phyloP scores from a whole-genome alignment of 805 yeast genomes.

The Hanseniaspora taiwanica region DNA sequence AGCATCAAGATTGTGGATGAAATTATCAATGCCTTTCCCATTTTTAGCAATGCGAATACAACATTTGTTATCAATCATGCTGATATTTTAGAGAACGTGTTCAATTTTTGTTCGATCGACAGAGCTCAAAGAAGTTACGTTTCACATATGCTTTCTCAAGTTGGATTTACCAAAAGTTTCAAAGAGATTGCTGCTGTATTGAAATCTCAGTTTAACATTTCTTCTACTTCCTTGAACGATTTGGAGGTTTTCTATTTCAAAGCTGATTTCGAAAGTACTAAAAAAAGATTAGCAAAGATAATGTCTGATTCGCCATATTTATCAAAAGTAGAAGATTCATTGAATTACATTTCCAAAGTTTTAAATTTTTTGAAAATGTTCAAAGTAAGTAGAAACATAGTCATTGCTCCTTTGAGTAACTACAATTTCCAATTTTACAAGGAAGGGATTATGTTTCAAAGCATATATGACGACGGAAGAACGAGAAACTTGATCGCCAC shows the following conservation, averaged over 20 bases:
- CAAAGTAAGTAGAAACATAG: slow-evolving; percentile 44
- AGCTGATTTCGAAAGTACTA: slow-evolving; percentile 53
- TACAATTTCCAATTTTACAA: slow-evolving; percentile 69
- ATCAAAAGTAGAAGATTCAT: slow-evolving; percentile 45
- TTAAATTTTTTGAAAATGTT: slow-evolving; percentile 39
- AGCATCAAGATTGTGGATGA: slow-evolving; percentile 74
- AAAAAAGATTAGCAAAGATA: slow-evolving; percentile 45
- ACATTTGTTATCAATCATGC: slow-evolving; percentile 64
- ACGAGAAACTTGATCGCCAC: slow-evolving; percentile 51
- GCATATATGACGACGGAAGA: slow-evolving; percentile 49
- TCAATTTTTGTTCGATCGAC: slow-evolving; percentile 72
- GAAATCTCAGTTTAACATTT: slow-evolving; percentile 55
- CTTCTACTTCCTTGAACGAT: slow-evolving; percentile 73
- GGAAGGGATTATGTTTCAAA: slow-evolving; percentile 82
- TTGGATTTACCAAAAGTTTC: slow-evolving; percentile 54
- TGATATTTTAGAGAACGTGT: slow-evolving; percentile 60
- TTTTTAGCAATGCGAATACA: slow-evolving; percentile 43
- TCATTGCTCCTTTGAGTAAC: slow-evolving; percentile 71
- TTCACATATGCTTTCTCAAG: slow-evolving; percentile 58
- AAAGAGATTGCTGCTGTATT: slow-evolving; percentile 44
- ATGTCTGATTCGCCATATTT: slow-evolving; percentile 65
- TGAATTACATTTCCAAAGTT: slow-evolving; percentile 50
- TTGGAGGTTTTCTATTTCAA: slow-evolving; percentile 69
- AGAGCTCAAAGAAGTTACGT: slow-evolving; percentile 61
- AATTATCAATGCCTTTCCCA: slow-evolving; percentile 50